Conservation (phyloP, 108 stramenopile species). For the Stephanodiscus triporus region DNA sequence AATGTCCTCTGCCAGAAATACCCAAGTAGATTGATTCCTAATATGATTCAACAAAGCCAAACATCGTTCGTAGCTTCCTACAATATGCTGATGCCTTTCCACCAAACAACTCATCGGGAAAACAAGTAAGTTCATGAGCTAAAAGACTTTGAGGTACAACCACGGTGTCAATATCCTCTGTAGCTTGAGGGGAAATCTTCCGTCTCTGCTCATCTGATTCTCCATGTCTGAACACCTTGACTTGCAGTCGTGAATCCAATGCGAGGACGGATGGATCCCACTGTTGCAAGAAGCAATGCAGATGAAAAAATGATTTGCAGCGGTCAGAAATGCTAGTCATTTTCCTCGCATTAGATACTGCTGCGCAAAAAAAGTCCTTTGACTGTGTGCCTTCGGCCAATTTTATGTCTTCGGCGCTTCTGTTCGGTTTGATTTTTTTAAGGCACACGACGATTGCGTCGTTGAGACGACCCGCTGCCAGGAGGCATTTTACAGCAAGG, state of each 20-base stretch:
- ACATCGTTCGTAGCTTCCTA: slow-evolving; percentile 31
- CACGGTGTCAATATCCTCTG: slow-evolving; percentile 21
- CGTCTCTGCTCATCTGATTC: background rate
- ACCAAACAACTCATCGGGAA: slow-evolving; percentile 39
- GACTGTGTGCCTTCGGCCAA: slow-evolving; percentile 7
- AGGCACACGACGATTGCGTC: slow-evolving; percentile 32
- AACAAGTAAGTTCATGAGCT: slow-evolving; percentile 32
- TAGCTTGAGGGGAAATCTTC: slow-evolving; percentile 11
- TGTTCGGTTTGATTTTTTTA: slow-evolving; percentile 14
- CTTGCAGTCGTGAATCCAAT: slow-evolving; percentile 26
- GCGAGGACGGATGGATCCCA: slow-evolving; percentile 23
- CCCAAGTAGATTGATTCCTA: too few species aligned
- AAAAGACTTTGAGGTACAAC: slow-evolving; percentile 33
- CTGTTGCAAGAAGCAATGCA: slow-evolving; percentile 30
- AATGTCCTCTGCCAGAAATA: too few species aligned
- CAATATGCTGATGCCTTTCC: slow-evolving; percentile 14
- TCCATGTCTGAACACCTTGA: slow-evolving; percentile 10
- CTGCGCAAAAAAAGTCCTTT: slow-evolving; percentile 25
- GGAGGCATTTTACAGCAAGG: slow-evolving; percentile 25
- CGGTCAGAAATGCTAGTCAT: slow-evolving; percentile 23
- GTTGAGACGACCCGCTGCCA: slow-evolving; percentile 18
- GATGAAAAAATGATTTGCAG: slow-evolving; percentile 38
- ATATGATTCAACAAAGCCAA: slow-evolving; percentile 25
- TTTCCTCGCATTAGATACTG: slow-evolving; percentile 17
- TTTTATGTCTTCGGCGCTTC: background rate